A percentile compares a stretch with the other conserved stretches of the same genome.
Evolutionary conservation across 768 basidiomycete species (phyloP).

Genomic region (Symmetrospora coprosmae): DNA sequence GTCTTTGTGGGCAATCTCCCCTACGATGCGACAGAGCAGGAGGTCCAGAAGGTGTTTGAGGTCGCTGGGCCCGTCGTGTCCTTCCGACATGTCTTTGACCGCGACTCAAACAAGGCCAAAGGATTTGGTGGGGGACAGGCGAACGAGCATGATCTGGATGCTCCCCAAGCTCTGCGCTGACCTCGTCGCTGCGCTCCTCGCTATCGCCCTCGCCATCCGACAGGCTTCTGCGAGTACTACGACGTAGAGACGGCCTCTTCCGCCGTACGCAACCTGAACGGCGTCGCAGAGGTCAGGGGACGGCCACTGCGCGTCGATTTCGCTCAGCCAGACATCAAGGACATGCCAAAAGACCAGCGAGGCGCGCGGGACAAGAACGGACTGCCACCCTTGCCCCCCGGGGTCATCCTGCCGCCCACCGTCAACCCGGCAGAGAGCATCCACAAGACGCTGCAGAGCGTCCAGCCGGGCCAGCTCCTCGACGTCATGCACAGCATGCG

Average conservation of each 20-base stretch:
- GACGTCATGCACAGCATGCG: constrained; percentile 98
- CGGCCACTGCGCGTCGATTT: constrained; percentile 85
- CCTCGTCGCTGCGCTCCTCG: constrained; percentile 2
- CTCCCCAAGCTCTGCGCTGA: constrained; percentile 5
- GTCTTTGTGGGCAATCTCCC: constrained; percentile 21
- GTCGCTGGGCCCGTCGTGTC: constrained; percentile 33
- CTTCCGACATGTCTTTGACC: constrained; percentile 33
- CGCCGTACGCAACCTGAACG: constrained; percentile 90
- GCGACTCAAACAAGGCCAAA: constrained; percentile 74
- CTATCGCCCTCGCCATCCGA: constrained; percentile 37
- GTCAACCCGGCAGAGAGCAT: constrained; percentile 64
- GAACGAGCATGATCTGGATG: too few relatives aligned
- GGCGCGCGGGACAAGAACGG: constrained; percentile 41
- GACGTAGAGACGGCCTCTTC: constrained; percentile 93
- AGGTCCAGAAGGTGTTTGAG: constrained; percentile 29
- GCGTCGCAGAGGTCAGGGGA: constrained; percentile 68
- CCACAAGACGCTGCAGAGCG: constrained; percentile 65
- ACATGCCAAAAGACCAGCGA: constrained; percentile 77
- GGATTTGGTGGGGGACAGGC: constrained; percentile 65
- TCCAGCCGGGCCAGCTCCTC: constrained; percentile 69
- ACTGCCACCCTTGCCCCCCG: constrained; percentile 55
- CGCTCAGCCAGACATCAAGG: constrained; percentile 62
- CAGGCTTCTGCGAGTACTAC: constrained; percentile 33
- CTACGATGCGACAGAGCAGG: constrained; percentile 17
- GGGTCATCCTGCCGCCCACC: constrained; percentile 59